Conservation (phyloP, 441 rosid genomes). For the Flueggea neowawraea region DNA sequence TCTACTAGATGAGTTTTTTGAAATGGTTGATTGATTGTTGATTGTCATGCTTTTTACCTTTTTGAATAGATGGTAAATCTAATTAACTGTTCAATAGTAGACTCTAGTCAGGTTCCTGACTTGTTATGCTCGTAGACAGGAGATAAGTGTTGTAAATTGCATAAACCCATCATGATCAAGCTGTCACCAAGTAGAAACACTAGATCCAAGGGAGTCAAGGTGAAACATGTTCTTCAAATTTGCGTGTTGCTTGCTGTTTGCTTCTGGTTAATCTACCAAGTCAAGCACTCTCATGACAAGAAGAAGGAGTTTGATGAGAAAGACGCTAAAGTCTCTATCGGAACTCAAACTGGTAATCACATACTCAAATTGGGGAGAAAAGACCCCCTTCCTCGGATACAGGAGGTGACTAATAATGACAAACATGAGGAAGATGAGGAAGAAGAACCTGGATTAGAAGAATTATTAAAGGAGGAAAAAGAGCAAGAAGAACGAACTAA, state of each 20-base stretch:
- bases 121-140: conserved; percentile 13
- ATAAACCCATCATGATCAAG: conserved; percentile 56
- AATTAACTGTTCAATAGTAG: too few relatives aligned
- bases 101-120: neutral
- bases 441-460: conserved; percentile 24
- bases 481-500: conserved; percentile 31
- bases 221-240: conserved; percentile 74
- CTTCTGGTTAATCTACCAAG: conserved; percentile 89
- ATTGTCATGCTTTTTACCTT: too few relatives aligned
- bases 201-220: conserved; percentile 66
- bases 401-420: conserved; percentile 21
- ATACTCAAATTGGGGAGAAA: conserved; percentile 49
- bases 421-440: conserved; percentile 45
- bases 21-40: too few relatives aligned
- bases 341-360: conserved; percentile 19
- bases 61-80: too few relatives aligned
- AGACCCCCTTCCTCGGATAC: conserved; percentile 45
- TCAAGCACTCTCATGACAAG: conserved; percentile 84
- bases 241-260: conserved; percentile 77
- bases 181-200: conserved; percentile 54
- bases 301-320: conserved; percentile 62
- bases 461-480: conserved; percentile 30
- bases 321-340: conserved; percentile 30
- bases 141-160: conserved; percentile 14
- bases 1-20: too few relatives aligned